A percentile compares a stretch with the other conserved stretches of the same genome.
Conservation (phyloP, 2,329 filamentous ascomycete genomes). For the Penicillium janthinellum region DNA sequence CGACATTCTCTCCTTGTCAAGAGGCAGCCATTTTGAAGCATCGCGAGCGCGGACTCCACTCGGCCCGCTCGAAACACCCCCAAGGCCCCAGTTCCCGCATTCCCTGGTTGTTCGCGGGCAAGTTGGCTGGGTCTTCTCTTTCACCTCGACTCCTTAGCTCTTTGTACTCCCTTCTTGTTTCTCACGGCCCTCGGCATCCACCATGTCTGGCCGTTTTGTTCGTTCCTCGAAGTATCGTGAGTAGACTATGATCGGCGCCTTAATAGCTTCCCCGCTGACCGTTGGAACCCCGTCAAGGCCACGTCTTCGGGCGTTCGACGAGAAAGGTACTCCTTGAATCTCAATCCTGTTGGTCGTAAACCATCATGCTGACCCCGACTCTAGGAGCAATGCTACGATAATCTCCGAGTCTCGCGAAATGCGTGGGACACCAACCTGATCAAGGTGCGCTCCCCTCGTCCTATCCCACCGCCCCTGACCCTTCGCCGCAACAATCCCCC, state of each 20-base stretch:
- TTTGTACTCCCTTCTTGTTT: constrained; percentile 10
- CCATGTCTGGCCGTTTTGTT: constrained; percentile 72
- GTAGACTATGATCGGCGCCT: constrained; percentile 31
- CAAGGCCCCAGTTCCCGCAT: constrained; percentile 27
- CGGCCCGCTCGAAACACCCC: constrained; percentile 25
- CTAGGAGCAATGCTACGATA: constrained; percentile 95
- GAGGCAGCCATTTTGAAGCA: constrained; percentile 9
- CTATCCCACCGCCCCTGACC: constrained; percentile 33
- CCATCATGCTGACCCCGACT: constrained; percentile 8
- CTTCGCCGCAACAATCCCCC: constrained; percentile 20
- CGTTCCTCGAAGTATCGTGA: constrained; percentile 73
- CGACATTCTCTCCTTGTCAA: neutral
- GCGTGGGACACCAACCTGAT: constrained; percentile 99
- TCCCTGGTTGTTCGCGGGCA: constrained; percentile 21
- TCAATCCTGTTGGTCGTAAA: neutral
- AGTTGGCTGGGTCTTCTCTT: constrained; percentile 20
- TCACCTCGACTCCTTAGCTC: constrained; percentile 24
- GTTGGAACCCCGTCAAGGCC: constrained; percentile 62
- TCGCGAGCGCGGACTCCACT: constrained; percentile 23
- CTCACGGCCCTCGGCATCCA: constrained; percentile 20
- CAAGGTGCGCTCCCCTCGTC: constrained; percentile 66
- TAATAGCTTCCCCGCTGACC: constrained; percentile 33
- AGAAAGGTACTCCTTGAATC: constrained; percentile 63
- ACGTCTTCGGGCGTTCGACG: constrained; percentile 95
- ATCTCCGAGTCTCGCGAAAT: constrained; percentile 94